These are phyloP conservation scores for Syzygium jambos DNA, from an alignment of 345 rosid species.

Conservation along the genomic window DNA sequence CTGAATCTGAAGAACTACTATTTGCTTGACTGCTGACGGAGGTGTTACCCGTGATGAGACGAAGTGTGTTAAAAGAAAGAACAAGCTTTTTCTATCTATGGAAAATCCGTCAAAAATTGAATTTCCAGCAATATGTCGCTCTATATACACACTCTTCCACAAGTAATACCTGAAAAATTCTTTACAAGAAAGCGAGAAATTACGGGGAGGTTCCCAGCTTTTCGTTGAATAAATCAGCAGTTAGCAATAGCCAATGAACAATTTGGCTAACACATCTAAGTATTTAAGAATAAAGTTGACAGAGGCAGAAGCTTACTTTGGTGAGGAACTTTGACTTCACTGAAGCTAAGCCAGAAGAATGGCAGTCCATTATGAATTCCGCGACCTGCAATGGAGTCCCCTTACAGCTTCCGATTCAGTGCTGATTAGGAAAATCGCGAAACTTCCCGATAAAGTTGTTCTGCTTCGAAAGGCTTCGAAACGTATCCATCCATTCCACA, in stretches of 20 bases:
- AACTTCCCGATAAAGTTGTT: conserved; percentile 66
- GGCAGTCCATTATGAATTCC: background rate
- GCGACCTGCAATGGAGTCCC: background rate
- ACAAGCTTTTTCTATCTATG: background rate
- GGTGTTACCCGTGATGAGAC: background rate
- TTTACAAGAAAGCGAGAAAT: background rate
- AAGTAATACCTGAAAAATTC: background rate
- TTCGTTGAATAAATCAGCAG: background rate
- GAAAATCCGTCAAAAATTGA: background rate
- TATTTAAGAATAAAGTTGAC: background rate
- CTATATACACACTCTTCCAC: background rate
- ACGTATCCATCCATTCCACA: conserved; percentile 88
- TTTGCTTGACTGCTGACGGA: background rate
- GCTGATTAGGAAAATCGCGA: conserved; percentile 43
- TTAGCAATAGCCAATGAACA: background rate
- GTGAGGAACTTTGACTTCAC: background rate
- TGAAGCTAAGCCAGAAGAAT: background rate
- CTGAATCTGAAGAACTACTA: background rate
- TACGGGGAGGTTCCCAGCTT: background rate
- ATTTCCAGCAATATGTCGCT: background rate
- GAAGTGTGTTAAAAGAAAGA: background rate
- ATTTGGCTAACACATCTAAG: background rate
- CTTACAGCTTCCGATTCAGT: conserved; percentile 5
- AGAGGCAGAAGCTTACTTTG: background rate
- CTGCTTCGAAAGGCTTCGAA: conserved; percentile 93